Evolutionary conservation across 2,329 filamentous ascomycete species (phyloP), one percentile per base, ranked within the genome.

Genomic region (Xylariaceae sp.): DNA sequence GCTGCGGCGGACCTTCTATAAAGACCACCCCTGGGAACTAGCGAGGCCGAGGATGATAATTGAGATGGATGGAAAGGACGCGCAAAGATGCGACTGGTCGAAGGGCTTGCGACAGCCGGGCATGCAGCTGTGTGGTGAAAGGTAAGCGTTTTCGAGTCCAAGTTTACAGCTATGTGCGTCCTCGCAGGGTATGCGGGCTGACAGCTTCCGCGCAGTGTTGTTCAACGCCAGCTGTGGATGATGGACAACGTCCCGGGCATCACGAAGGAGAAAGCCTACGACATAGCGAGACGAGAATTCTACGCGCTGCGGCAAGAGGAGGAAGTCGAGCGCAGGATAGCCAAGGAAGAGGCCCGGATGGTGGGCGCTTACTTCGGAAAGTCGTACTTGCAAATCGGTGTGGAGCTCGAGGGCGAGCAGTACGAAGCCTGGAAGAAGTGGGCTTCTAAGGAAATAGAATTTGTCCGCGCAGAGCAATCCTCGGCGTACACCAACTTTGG

Each of bases 1-100:
- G 57, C 80, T 99, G 68, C 88, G 95, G 61, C 80, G 77, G 64
- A 85, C 87, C 23, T 99, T 98, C 77, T 99, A 90, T 79, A 86
- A 82, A 69, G 93, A 99, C 73, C 95, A 99, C 72, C 95, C 95
- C 4, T 99, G 95, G 95, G 95, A 99, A 76, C 78, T 99, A 70
- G 95, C 95, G 18, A 83, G 93, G 60, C 95, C 95, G 52, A 83
- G 91, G 65, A 81, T 96, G 56, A 79, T 99, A 45, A 77, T 98
- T 9, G 95, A 99, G 76, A 80, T 87, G 65, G 89, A 93, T 68
- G 95, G 95, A 50, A 89, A 89, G 70, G 93, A 99, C 70, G 80
- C 85, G 49, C 84, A 88, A 71, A 79, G 77, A 52, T 87, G 86
- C 67, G 86, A 97, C 73, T 98, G 93, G 93, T 89, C 88, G 65